Evolutionary conservation across 1,139 yeast species (phyloP), one percentile per base, ranked within the genome.

Genomic region (Kodamaea alishanica): DNA sequence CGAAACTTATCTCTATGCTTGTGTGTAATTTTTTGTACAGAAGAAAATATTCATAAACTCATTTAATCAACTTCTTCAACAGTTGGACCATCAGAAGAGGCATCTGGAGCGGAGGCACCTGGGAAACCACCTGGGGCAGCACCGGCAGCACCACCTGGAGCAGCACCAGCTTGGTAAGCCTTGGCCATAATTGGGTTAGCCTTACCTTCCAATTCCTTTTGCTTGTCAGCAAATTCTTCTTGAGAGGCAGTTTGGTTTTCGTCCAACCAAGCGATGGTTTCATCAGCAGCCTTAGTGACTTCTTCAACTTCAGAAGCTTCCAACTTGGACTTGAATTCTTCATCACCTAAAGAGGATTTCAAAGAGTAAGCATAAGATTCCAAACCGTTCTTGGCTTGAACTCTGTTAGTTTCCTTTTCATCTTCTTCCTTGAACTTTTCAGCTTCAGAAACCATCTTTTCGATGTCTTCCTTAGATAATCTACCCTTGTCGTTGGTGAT

Each of bases 171-270:
- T 68, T 78, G 84, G 84, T 87, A 87, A 75, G 89, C 85, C 79
- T 86, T 85, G 65, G 88, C 75, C 85, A 87, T 82, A 77, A 87
- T 83, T 70, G 96, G 96, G 85, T 87, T 87, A 58, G 95, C 92
- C 72, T 82, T 78, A 55, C 81, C 85, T 77, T 87, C 95, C 65
- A 87, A 84, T 73, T 87, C 96, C 85, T 87, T 87, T 77, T 86
- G 92, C 75, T 82, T 80, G 75, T 84, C 94, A 61, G 79, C 73
- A 72, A 67, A 87, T 77, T 87, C 96, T 67, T 87, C 95, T 58
- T 83, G 78, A 55, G 94, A 70, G 59, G 92, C 96, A 57, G 95
- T 79, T 66, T 81, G 85, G 81, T 85, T 84, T 65, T 77, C 71
- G 70, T 87, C 96, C 71, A 87, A 81, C 95, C 95, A 87, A 52